Base-by-base conservation (phyloP, 2,329 filamentous ascomycete species). In the Madurella fahalii region DNA sequence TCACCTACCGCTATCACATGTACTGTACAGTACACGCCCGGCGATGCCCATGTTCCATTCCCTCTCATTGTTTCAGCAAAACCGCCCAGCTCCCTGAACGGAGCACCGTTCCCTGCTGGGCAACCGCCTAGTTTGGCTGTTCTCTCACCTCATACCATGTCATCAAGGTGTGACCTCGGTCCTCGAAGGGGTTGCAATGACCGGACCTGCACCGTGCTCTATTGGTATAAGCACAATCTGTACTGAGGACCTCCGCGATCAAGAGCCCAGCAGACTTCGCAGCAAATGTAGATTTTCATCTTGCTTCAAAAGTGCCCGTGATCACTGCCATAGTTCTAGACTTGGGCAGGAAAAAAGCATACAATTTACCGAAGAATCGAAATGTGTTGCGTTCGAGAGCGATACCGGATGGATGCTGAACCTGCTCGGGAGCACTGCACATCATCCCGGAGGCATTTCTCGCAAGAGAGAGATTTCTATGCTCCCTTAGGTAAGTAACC, bases 351-450 rank as follows among this genome's bases (percentile, higher is more conserved):
- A 4, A 37, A 43, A 30, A 2, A 43, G 41, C 18, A 43, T 37
- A 12, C 34, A 37, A 15, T 50, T 3, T 25, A 25, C 25, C 25
- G 7, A 25, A 7, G 25, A n/a, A n/a, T 25, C 7, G 7, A 4
- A 4, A 25, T 25, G 25, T 25, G 7, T 25, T 25, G 25, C 7
- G 47, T 50, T 50, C 39, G 37, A 20, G 49, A 52, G 52, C 58
- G 53, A 57, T 58, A 56, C 56, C 58, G 56, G 59, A 55, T 49
- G 47, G 25, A 20, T 16, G 47, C 50, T 39, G 31, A 31, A 45
- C 34, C 45, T 40, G 18, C 43, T 15, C 42, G n/a, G 40, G 39
- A 25, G n/a, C 41, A 17, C 9, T 16, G 16, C 25, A 3, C 25
- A 25, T 25, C 25, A 49, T 48, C 40, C 40, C 25, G 41, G 18